Base-by-base conservation (phyloP, 78 protist species). In the Speleostelium caveatum region DNA sequence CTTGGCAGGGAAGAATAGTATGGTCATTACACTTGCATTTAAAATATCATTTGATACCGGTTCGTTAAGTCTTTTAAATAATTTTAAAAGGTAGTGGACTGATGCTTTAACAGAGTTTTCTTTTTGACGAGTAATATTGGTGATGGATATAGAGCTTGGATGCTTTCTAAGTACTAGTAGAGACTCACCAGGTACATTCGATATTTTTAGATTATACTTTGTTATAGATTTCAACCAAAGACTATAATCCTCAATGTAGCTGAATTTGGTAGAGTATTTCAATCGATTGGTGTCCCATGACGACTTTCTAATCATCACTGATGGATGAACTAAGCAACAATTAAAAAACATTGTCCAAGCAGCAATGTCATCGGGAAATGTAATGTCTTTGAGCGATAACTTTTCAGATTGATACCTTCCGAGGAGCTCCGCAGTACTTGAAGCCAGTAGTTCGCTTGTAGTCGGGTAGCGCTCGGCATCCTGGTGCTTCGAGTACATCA, bases 311-410 rank as follows among this genome's bases (percentile, higher is more conserved):
- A 75, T 22, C 61, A 86, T 45, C 8, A 86, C 86, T 3, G 93
- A 68, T 21, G 93, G 93, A 60, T 86, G 93, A 24, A 86, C 93
- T 16, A 86, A 5, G 39, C 86, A 75, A 16, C 93, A 86, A 45
- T 86, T 86, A 42, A 86, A 73, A 12, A 86, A 60, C 80, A 72
- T 72, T 39, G 93, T 72, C 86, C 86, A 75, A n/a, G 17, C 22
- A 14, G 65, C 30, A 58, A 56, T 39, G 21, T 41, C 45, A 73
- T 36, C 63, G 8, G 93, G 86, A 30, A 30, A 49, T 58, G 51
- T 67, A 5, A 80, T 69, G 14, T 58, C 6, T 41, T 59, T 80
- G 26, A 17, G 28, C 30, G 35, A 17, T 75, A 19, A 32, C 17
- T 24, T 26, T 61, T 22, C n/a, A n/a, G n/a, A n/a, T n/a, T n/a